Evolutionary conservation across 306 rosid species (phyloP), one percentile per base, ranked within the genome.

Genomic region (Vigna nakashimae): DNA sequence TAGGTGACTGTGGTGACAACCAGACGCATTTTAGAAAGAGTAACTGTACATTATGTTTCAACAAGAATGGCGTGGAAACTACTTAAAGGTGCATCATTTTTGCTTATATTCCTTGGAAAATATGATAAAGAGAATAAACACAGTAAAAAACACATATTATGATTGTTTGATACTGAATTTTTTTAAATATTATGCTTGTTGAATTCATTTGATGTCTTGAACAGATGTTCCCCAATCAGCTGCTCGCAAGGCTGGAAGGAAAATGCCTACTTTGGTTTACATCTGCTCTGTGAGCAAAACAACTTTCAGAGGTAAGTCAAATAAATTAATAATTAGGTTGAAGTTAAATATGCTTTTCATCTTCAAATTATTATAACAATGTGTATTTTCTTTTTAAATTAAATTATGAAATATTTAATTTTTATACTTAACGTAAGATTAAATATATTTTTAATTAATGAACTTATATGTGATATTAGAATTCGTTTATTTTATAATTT

Each of bases 41-140:
- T 92, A 53, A 12, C 81, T 76, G 86, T 92, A 40, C 91, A 79
- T 85, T 69, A 91, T 79, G 81, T 75, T 81, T 87, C 98, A 24
- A 85, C 73, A 82, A 83, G 83, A 76, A 85, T 82, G 89, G 97
- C 98, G 14, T 92, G 98, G 98, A 92, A 77, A 84, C 87, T 95
- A 79, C 82, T 92, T 15, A 95, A 95, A 89, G 98, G 98, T 95
- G 69, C 38, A 6, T 34, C 45, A 17, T 20, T 45, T 26, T n/a
- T 30, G 34, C 4, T 13, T 42, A 0, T 43, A 26, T 57, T 38
- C 20, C 52, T 57, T 38, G 15, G 46, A 63, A 49, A 43, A n/a
- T n/a, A 26, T 36, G 26, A 45, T n/a, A 16, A 14, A 18, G 4
- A 24, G 5, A 70, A 52, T 59, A 49, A 63, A 17, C 73, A 51